Conservation (phyloP, 1,284 basidiomycete genomes). For the Cryptococcus sp. region DNA sequence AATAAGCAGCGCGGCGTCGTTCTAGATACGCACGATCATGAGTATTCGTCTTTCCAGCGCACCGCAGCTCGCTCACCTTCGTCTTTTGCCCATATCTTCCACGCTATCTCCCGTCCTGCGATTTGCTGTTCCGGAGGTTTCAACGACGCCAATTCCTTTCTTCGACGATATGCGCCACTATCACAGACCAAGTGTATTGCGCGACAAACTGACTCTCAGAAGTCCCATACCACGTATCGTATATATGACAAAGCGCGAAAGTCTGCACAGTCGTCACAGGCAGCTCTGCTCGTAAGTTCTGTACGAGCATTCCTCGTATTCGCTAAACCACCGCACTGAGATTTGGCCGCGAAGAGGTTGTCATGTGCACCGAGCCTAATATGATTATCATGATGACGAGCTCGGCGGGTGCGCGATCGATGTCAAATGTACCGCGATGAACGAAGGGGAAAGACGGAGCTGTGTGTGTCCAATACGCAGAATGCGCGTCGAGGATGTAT, state of each 20-base stretch:
- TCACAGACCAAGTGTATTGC: slow-evolving; percentile 46
- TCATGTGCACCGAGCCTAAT: slow-evolving; percentile 25
- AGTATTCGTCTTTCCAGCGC: background rate
- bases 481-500: slow-evolving; percentile 26
- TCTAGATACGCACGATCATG: slow-evolving; percentile 17
- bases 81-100: slow-evolving; percentile 46
- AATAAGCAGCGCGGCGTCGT: slow-evolving; percentile 44
- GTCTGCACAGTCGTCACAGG: slow-evolving; percentile 39
- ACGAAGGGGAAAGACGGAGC: slow-evolving; percentile 45
- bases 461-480: slow-evolving; percentile 34
- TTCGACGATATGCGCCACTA: slow-evolving; percentile 43
- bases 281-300: slow-evolving; percentile 41
- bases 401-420: slow-evolving; percentile 30
- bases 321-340: slow-evolving; percentile 20
- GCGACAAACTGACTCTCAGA: slow-evolving; percentile 40
- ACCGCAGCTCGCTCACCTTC: slow-evolving; percentile 24
- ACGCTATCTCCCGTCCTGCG: slow-evolving; percentile 28
- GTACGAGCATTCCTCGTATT: slow-evolving; percentile 34
- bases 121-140: slow-evolving; percentile 22
- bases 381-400: slow-evolving; percentile 44
- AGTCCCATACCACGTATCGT: slow-evolving; percentile 44
- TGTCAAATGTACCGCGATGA: slow-evolving; percentile 42
- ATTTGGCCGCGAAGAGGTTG: slow-evolving; percentile 7
- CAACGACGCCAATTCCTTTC: slow-evolving; percentile 43
- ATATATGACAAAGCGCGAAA: slow-evolving; percentile 40